Percentiles rank a stretch among this genome's conserved stretches.
Evolutionary conservation across 108 stramenopile genomes (phyloP).

Genomic region (Cylindrotheca closterium): DNA sequence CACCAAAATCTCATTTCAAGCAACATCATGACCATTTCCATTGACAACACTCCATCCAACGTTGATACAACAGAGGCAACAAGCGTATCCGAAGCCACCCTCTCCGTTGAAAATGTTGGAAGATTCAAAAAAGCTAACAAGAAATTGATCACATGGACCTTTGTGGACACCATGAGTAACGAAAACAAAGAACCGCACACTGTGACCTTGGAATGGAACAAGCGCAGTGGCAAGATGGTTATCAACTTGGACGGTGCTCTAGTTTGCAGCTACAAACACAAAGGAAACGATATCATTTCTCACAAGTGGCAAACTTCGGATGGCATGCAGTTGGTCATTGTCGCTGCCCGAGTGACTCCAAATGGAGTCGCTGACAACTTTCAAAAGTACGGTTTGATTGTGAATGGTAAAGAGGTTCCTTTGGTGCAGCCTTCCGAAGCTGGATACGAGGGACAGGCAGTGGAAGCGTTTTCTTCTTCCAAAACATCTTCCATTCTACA

Average conservation of each 20-base stretch:
- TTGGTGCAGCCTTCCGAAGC: not conserved
- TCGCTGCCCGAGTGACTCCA: not conserved
- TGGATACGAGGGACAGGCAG: not conserved
- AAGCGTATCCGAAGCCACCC: not conserved
- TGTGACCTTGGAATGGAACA: not conserved
- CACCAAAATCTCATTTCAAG: too few relatives aligned
- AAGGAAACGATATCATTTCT: not conserved
- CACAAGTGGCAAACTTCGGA: not conserved
- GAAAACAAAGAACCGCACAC: too few relatives aligned
- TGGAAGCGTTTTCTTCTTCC: not conserved
- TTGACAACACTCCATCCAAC: too few relatives aligned
- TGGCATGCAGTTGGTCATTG: not conserved
- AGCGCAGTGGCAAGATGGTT: not conserved
- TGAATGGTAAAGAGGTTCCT: not conserved
- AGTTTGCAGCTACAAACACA: not conserved
- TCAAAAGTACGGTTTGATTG: not conserved
- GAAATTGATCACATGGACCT: not conserved
- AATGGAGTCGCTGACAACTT: not conserved
- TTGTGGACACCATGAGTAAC: not conserved
- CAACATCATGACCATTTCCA: too few relatives aligned
- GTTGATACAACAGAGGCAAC: not conserved
- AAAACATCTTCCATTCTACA: not conserved
- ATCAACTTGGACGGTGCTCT: not conserved
- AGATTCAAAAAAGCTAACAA: not conserved
- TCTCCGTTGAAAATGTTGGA: not conserved